Base-by-base conservation (phyloP, 2,329 filamentous ascomycete genomes). In the Claviceps cyperi region DNA sequence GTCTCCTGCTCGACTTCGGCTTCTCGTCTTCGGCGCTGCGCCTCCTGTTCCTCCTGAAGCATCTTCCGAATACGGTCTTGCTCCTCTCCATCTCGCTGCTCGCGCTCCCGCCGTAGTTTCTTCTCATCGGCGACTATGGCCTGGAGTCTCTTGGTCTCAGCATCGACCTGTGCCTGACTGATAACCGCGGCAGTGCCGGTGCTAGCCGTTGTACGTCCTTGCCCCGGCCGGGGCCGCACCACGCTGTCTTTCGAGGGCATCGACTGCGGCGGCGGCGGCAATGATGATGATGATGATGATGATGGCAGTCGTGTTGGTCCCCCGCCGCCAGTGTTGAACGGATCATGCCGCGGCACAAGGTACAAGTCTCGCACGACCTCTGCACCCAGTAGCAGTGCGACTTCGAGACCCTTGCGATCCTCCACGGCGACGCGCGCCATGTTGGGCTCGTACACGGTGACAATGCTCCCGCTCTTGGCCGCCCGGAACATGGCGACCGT, bases 391-490 rank as follows among this genome's bases (percentile, higher is more conserved):
- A 84, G 62, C 17, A 97, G 67, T 1, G 90, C 82, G 1, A 97
- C 78, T 63, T 98, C 92, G 4, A 97, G 71, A 0, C 92, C 92
- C 65, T 96, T 97, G 51, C 84, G 81, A 66, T 98, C 92, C 64
- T 98, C 89, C 54, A 97, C 81, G 43, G 97, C 90, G 11, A 97
- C 84, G 6, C 92, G 77, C 53, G 84, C 83, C 61, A 97, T 74
- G 62, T 97, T 97, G 5, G 91, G 86, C 66, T 98, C 86, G 69
- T 97, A 96, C 41, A 98, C 76, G 2, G 90, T 94, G 52, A 97
- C 67, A 32, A 65, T 62, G 37, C 68, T 70, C 58, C 90, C 86
- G 46, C 71, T 68, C 57, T 80, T 83, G 24, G 83, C 73, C 17
- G 77, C 76, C 56, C 84, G 81, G 72, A 90, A 94, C 58, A 97